Percentiles rank a stretch among this genome's conserved stretches.
Evolutionary conservation across 2,329 filamentous ascomycete genomes (phyloP).

Genomic region (Aureobasidium sp.): DNA sequence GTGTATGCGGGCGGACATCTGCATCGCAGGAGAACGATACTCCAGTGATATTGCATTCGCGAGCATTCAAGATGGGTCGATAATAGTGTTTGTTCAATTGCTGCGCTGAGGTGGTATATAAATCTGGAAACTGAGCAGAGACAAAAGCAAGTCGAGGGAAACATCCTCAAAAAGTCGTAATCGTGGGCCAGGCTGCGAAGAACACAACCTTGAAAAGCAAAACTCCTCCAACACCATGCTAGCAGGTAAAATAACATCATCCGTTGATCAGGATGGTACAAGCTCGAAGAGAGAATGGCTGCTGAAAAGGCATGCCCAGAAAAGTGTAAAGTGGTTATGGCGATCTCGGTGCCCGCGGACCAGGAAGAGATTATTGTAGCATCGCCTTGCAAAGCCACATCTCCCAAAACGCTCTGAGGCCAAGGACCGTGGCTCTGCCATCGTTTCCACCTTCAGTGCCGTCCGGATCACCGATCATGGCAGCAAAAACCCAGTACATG

Average conservation of each 20-base stretch:
- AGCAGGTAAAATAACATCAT: background rate
- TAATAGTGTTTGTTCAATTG: background rate
- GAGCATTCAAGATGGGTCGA: background rate
- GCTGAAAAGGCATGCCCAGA: background rate
- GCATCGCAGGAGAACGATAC: too few species aligned
- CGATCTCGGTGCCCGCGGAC: background rate
- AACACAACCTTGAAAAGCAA: background rate
- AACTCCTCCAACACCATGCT: constrained; percentile 16
- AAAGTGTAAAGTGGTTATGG: background rate
- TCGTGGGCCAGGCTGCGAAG: background rate
- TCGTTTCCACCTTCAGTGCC: constrained; percentile 53
- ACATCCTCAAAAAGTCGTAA: background rate
- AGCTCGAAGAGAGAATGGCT: background rate
- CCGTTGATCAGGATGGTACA: background rate
- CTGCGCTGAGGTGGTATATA: constrained; percentile 12
- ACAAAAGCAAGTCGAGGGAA: background rate
- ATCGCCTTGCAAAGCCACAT: constrained; percentile 40
- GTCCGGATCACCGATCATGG: constrained; percentile 56
- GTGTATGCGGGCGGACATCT: too few species aligned
- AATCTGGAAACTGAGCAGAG: background rate
- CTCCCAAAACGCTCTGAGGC: constrained; percentile 55
- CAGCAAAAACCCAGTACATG: constrained; percentile 56
- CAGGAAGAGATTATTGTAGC: background rate
- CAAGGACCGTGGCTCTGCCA: constrained; percentile 52
- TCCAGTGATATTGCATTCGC: too few species aligned